These are phyloP conservation scores for Erodium maritimum DNA, from an alignment of 345 rosid genomes.

Conservation along the genomic window DNA sequence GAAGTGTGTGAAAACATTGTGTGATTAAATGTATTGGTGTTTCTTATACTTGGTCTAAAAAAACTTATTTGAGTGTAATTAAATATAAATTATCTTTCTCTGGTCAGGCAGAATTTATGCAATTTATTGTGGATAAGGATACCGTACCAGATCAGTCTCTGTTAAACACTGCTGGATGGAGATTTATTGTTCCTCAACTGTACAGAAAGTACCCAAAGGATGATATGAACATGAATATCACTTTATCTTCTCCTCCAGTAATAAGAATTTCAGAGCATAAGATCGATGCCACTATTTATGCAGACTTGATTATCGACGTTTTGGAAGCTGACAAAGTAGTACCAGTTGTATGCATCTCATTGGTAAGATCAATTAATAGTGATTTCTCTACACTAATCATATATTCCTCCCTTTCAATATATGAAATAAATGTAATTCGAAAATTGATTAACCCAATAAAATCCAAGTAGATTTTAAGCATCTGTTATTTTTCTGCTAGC, in stretches of 20 bases:
- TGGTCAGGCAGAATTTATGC: constrained; percentile 80
- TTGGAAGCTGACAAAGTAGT: constrained; percentile 48
- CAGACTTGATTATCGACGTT: constrained; percentile 65
- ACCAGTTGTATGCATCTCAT: constrained; percentile 88
- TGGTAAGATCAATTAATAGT: constrained; percentile 38
- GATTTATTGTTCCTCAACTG: constrained; percentile 76
- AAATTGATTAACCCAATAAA: too few relatives aligned
- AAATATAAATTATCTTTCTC: constrained; percentile 10
- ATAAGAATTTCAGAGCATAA: constrained; percentile 47
- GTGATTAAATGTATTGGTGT: too few relatives aligned
- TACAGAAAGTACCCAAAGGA: constrained; percentile 86
- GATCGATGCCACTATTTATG: constrained; percentile 64
- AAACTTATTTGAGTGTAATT: not conserved
- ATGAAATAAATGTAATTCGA: too few relatives aligned
- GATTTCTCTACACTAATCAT: not conserved
- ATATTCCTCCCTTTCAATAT: not conserved
- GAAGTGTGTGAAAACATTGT: too few relatives aligned
- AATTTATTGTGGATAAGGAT: constrained; percentile 85
- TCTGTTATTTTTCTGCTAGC: too few relatives aligned
- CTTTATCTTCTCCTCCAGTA: constrained; percentile 73
- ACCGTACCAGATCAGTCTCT: constrained; percentile 78
- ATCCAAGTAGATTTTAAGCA: too few relatives aligned
- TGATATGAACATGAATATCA: constrained; percentile 69
- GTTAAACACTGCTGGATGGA: constrained; percentile 86
- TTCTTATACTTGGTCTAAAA: too few relatives aligned